phyloP scores from a whole-genome alignment of 768 basidiomycete species.

The Auricularia cornea region DNA sequence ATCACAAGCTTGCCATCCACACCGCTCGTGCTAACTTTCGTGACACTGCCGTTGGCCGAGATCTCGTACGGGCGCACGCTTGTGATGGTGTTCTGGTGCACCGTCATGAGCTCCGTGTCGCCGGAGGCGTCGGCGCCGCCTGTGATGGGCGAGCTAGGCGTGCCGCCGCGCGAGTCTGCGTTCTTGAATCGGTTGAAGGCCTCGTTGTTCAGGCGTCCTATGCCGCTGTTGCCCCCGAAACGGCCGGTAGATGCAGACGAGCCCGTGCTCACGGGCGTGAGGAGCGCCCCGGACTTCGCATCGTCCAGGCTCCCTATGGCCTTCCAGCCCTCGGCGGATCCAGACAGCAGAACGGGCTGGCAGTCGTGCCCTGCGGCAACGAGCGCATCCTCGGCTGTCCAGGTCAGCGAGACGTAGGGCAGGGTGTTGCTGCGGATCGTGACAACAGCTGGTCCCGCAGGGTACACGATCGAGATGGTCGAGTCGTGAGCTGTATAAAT shows the following conservation, averaged over 20 bases:
- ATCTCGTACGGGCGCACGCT: constrained; percentile 69
- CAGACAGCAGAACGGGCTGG: constrained; percentile 83
- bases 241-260: constrained; percentile 4
- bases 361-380: constrained; percentile 97
- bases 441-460: constrained; percentile 62
- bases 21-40: constrained; percentile 80
- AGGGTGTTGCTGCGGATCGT: constrained; percentile 69
- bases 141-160: constrained; percentile 22
- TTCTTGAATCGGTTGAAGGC: constrained; percentile 93
- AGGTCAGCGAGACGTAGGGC: constrained; percentile 77
- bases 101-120: constrained; percentile 75
- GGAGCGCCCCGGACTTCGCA: constrained; percentile 37
- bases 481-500: constrained; percentile 78
- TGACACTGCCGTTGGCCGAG: constrained; percentile 45
- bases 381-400: constrained; percentile 73
- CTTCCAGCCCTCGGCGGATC: constrained; percentile 66
- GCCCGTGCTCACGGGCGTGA: constrained; percentile 28
- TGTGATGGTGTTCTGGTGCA: constrained; percentile 99
- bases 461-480: constrained; percentile 86
- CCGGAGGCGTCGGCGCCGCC: constrained; percentile 18
- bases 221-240: constrained; percentile 18
- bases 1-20: constrained; percentile 90
- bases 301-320: constrained; percentile 80
- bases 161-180: constrained; percentile 71
- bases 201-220: constrained; percentile 80